Base-by-base conservation (phyloP, 192 early-diverging fungal species). In the Rhizophagus prolifer region DNA sequence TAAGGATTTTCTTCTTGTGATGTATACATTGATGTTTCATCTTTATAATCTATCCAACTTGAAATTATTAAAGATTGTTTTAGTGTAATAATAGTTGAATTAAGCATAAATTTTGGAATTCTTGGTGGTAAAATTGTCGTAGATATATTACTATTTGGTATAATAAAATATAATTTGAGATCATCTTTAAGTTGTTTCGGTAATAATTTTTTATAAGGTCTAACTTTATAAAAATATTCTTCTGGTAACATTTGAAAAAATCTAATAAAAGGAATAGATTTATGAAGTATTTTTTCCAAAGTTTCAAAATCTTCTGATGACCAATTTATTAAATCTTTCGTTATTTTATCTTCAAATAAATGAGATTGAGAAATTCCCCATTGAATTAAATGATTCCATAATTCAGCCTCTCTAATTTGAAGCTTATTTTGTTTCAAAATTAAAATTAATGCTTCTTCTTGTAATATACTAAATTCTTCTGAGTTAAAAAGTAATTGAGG, bases 31-130 rank as follows among this genome's bases (percentile, higher is more conserved):
- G 6, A 28, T 38, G 36, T 13, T 63, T 62, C 58, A 38, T 44
- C 38, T 62, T 74, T 44, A 47, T 23, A n/a, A 58, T 58, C 70
- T 62, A 74, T 74, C 72, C 72, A 74, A 74, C 59, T 74, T 34
- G 58, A 34, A 63, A 74, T 61, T 8, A 74, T 14, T 16, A 59
- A 58, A 19, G 72, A 6, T 14, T 61, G 58, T 62, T 74, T 38
- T 34, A 19, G 9, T 36, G 28, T 26, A 62, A 74, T 60, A 10
- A 44, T 62, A 5, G 1, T 61, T 14, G 72, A 74, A 62, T 74
- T 59, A 36, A 74, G 36, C 14, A 4, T 61, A 61, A 31, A 41
- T 36, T 36, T 62, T 4, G 72, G 59, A 62, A 26, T 74, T 44
- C 70, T 41, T 16, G 70, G 54, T 8, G 70, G 70, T n/a, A 72